Base-by-base conservation (phyloP, 305 asterid species). In the Andrographis paniculata region DNA sequence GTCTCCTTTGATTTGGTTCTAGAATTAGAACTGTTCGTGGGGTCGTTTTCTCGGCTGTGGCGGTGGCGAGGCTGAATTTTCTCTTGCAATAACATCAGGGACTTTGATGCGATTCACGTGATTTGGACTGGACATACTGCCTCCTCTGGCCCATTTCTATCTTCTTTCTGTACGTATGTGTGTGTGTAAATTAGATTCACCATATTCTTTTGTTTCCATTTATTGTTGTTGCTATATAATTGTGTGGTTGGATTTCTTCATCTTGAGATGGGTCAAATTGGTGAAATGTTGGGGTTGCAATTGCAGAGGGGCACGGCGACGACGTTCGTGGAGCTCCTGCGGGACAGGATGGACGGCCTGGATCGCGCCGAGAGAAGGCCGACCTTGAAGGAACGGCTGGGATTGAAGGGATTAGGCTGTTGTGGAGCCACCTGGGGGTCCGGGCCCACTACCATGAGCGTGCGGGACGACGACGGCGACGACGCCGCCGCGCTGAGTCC, bases 341-440 rank as follows among this genome's bases (percentile, higher is more conserved):
- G 72, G 12, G 84, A 73, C 53, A 68, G 59, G 33, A 78, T 84
- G 92, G 83, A 80, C 69, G 78, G 82, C 42, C 51, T 41, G 0
- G 80, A 74, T 73, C 87, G 74, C 6, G n/a, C n/a, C n/a, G n/a
- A n/a, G n/a, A 70, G 97, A 40, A 45, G 94, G 42, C 81, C 71
- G 66, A 70, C 77, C 28, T 45, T 87, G 10, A 75, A 58, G 43
- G 78, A 80, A 55, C 88, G 91, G 73, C 61, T 83, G 27, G 74
- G 93, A 68, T 65, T 79, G 55, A 81, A 68, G 45, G 75, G 71
- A 6, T 37, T 85, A 16, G 63, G 72, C 17, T 83, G 93, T 41
- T 80, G 94, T 17, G 95, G 95, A 16, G 48, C 77, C 55, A 48
- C 70, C 1, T 80, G 79, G 82, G 78, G 80, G 20, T 55, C 68